Percentiles rank a stretch among this genome's conserved stretches.
These are phyloP conservation scores for Tetrapisispora fleetii DNA, from an alignment of 805 yeast species.

Conservation along the genomic window DNA sequence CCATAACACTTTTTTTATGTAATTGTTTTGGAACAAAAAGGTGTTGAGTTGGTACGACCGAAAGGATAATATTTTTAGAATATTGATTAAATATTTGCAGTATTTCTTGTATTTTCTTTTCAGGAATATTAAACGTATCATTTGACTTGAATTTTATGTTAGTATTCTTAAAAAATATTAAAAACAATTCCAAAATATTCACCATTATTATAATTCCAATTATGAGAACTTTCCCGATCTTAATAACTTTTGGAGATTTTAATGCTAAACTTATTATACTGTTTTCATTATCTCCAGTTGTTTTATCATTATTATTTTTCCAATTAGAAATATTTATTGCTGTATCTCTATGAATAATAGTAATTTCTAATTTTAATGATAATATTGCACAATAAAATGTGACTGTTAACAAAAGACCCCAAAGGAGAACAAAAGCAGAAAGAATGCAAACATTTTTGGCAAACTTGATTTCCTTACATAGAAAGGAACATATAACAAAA, in stretches of 20 bases:
- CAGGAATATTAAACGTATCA: background rate
- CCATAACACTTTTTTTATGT: conserved; percentile 25
- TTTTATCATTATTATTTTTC: conserved; percentile 85
- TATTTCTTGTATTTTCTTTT: background rate
- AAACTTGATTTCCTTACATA: conserved; percentile 60
- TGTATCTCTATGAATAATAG: conserved; percentile 71
- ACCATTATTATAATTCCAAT: conserved; percentile 49
- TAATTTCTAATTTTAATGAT: conserved; percentile 81
- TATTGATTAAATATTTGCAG: conserved; percentile 20
- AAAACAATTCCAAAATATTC: conserved; percentile 48
- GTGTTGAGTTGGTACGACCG: conserved; percentile 46
- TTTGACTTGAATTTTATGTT: background rate
- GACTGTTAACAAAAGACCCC: conserved; percentile 62
- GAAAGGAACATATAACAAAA: conserved; percentile 52
- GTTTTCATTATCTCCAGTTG: conserved; percentile 49
- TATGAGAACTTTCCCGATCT: conserved; percentile 50
- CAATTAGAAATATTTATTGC: conserved; percentile 57
- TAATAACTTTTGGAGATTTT: conserved; percentile 35
- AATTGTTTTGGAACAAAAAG: conserved; percentile 14
- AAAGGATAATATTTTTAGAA: conserved; percentile 40
- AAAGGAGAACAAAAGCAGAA: conserved; percentile 55
- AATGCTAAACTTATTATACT: conserved; percentile 13
- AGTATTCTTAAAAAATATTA: background rate
- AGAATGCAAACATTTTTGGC: conserved; percentile 73
- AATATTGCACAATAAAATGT: conserved; percentile 79